Base-by-base conservation (phyloP, 148 eudicot species). In the Limonium bicolor region DNA sequence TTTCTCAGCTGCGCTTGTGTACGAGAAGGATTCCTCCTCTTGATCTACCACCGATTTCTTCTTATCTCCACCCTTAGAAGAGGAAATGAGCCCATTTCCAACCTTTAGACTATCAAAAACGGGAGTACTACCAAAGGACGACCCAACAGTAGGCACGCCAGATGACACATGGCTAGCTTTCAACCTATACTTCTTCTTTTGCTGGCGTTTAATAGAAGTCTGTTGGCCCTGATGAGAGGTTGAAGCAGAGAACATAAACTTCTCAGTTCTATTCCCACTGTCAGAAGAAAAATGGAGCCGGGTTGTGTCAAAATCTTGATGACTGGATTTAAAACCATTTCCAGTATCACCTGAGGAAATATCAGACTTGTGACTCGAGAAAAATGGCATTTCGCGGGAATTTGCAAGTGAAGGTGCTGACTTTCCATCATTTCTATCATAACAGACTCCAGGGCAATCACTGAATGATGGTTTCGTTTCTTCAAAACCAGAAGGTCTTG, bases 171-270 rank as follows among this genome's bases (percentile, higher is more conserved):
- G 41, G n/a, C 61, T 75, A 65, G 56, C 59, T 61, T 74, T 83
- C 67, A 54, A 45, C 62, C 46, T 71, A 41, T 80, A 83, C 57
- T 83, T 88, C 59, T 66, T 83, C 53, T 41, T 62, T 52, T 66
- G 72, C 32, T 52, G 75, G 36, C 60, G 67, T 46, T 51, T 68
- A 21, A 36, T 38, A 15, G 74, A 62, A 52, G 72, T 53, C 36
- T 63, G 48, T 16, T 66, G 49, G 45, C 59, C 68, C 44, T 76
- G 70, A 44, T 53, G 41, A 37, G 72, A 54, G 20, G 43, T 37
- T 14, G 71, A 53, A 46, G 85, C 46, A 35, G 59, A 49, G 45
- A 67, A 71, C 24, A 63, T 48, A 49, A 57, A 68, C 43, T 60
- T 51, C 53, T 48, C 48, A 23, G 39, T 64, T n/a, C n/a, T n/a